Evolutionary conservation across 2,329 filamentous ascomycete genomes (phyloP), one percentile per base, ranked within the genome.

Genomic region (Sarocladium strictum): DNA sequence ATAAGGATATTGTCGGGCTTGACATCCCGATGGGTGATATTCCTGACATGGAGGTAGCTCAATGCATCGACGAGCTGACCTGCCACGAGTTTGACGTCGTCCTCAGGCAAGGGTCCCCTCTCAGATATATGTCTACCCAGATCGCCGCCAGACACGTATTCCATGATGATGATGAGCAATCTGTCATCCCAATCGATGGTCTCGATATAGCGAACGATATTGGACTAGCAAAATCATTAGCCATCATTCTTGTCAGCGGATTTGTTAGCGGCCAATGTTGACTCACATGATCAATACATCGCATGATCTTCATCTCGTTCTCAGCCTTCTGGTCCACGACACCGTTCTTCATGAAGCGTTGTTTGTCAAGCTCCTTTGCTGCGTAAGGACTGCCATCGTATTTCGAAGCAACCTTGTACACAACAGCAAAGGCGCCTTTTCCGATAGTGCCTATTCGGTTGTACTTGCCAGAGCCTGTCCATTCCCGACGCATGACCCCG

Each of bases 1-100:
- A 97, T 89, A 38, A 99, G 77, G 57, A 99, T 97, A 64, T 99
- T 99, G 75, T 99, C 94, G 0, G 94, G 94, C 67, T 99, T 99
- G 65, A 99, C 91, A 69, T 99, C 94, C n/a, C 94, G 87, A 71
- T 99, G 94, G 0, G 93, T 97, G 62, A 99, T 97, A 65, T 87
- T 90, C 63, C 88, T 86, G 53, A 79, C 76, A 68, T 99, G 94
- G 9, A 99, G 77, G 67, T 99, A 97, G 27, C 84, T 84, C 53
- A 99, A 74, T 2, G 93, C 93, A 61, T 86, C 82, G 41, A 97
- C 73, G 33, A 97, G 81, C 67, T 96, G 90, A 19, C 73, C 68
- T 1, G 91, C 83, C 68, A 97, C 88, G 4, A 75, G 75, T 67
- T 86, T 84, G n/a, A 84, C 86, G 60, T 85, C 75, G 1, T 69